These are phyloP conservation scores for Emericellopsis cladophorae DNA, from an alignment of 2,329 filamentous ascomycete species.

Conservation along the genomic window DNA sequence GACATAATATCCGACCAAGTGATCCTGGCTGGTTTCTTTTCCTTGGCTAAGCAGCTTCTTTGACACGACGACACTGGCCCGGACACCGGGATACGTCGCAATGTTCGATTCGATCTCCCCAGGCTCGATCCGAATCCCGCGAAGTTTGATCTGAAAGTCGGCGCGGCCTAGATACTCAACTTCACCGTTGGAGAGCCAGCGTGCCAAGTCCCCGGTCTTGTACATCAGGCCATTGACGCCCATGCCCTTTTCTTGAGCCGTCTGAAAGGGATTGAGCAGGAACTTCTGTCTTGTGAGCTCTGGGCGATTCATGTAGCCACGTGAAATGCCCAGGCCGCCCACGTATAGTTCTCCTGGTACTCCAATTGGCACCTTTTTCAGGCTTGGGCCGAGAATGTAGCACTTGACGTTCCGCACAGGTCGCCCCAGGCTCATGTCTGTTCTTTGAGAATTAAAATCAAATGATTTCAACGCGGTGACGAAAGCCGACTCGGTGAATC, in stretches of 20 bases:
- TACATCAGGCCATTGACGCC: slow-evolving; percentile 4
- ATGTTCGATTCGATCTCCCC: slow-evolving; percentile 7
- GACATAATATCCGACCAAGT: slow-evolving; percentile 8
- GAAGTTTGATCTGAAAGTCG: slow-evolving; percentile 8
- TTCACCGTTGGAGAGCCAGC: slow-evolving; percentile 4
- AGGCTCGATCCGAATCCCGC: slow-evolving; percentile 6
- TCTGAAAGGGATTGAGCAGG: slow-evolving; percentile 1
- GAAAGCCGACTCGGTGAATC: slow-evolving; percentile 1
- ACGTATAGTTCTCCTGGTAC: slow-evolving; percentile 18
- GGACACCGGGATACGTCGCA: slow-evolving; percentile 3
- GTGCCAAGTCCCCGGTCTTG: slow-evolving; percentile 6
- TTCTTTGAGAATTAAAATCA: neutral
- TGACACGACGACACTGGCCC: slow-evolving; percentile 1
- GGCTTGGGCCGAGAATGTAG: slow-evolving; percentile 24
- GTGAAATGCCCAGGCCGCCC: slow-evolving; percentile 14
- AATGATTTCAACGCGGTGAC: neutral
- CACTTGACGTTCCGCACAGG: neutral
- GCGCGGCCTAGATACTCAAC: slow-evolving; percentile 7
- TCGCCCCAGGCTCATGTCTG: neutral
- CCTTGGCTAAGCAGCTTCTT: slow-evolving; percentile 18
- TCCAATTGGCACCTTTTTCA: slow-evolving; percentile 22
- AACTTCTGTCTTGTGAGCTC: slow-evolving; percentile 2
- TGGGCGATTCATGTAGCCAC: slow-evolving; percentile 6
- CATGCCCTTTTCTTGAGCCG: neutral
- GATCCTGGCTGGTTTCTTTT: slow-evolving; percentile 6